Base-by-base conservation (phyloP, 257 asterid genomes). In the Nicotiana paniculata region DNA sequence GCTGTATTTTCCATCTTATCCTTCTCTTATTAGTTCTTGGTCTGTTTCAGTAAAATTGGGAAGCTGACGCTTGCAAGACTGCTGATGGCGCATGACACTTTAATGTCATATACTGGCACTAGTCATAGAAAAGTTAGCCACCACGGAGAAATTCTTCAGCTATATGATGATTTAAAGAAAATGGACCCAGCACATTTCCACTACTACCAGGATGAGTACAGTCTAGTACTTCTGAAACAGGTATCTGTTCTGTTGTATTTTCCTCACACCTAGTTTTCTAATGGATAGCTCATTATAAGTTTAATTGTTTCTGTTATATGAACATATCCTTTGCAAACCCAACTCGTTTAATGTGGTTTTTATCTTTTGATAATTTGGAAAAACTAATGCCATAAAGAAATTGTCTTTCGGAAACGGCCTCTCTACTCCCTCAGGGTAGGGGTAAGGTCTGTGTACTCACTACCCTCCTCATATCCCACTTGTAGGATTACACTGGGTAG, bases 51-150 rank as follows among this genome's bases (percentile, higher is more conserved):
- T 94, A 96, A 96, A 93, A 96, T 94, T 80, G 99, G 97, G 63
- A 94, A 96, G 86, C 95, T 96, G 79, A 92, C 93, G 77, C 98
- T 96, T 82, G 97, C 98, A 77, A 94, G 99, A 93, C 89, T 94
- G 75, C 79, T 92, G 91, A 90, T 83, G 92, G 97, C 97, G 26
- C 91, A 80, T 43, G 89, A 90, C 86, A 82, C 93, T 51, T 80
- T 94, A 87, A 77, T 85, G 84, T 88, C 92, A 77, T 83, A 80
- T 69, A 77, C 87, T 61, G 87, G 87, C 84, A 54, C 82, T 69
- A 72, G 86, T 39, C 88, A 78, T 78, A 81, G 85, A 75, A 84
- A 81, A 66, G 82, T 77, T 55, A 61, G 81, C 79, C 84, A 64
- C 35, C 92, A 89, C 87, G 92, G 86, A 86, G 99, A 96, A 87